Evolutionary conservation across 139 green algal species (phyloP).

Genomic region (Closterium sp.): DNA sequence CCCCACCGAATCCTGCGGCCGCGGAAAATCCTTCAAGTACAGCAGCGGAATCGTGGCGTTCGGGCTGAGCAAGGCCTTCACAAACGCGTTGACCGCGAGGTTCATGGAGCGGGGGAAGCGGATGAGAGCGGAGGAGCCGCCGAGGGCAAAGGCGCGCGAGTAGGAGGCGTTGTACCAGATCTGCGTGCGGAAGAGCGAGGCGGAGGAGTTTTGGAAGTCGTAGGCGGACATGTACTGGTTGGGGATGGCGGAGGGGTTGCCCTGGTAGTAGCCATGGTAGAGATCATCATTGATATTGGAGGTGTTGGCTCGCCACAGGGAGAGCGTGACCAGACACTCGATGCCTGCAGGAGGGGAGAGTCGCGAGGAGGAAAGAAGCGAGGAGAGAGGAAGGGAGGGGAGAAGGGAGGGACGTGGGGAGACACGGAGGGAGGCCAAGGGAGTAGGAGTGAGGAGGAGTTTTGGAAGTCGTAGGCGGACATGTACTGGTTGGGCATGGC

Average conservation of each 20-base stretch:
- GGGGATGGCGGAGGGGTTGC: too few relatives aligned
- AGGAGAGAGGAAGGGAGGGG: background rate
- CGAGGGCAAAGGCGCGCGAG: background rate
- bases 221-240: too few relatives aligned
- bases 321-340: background rate
- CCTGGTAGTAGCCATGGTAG: too few relatives aligned
- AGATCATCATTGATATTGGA: too few relatives aligned
- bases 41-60: constrained; percentile 28
- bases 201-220: background rate
- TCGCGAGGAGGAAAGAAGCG: background rate
- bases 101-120: constrained; percentile 29
- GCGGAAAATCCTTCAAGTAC: constrained; percentile 68
- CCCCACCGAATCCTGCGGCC: constrained; percentile 50
- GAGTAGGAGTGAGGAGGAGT: background rate
- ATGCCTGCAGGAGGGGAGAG: background rate
- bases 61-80: background rate
- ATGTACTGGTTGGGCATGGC: background rate
- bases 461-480: background rate
- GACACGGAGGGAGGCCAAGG: background rate
- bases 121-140: constrained; percentile 4
- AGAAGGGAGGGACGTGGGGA: background rate
- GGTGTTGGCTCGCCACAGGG: too few relatives aligned
- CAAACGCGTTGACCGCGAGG: constrained; percentile 19
- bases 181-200: background rate
- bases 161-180: constrained; percentile 50